phyloP scores from a whole-genome alignment of 2,329 filamentous ascomycete species.

The Aspergillus latus region DNA sequence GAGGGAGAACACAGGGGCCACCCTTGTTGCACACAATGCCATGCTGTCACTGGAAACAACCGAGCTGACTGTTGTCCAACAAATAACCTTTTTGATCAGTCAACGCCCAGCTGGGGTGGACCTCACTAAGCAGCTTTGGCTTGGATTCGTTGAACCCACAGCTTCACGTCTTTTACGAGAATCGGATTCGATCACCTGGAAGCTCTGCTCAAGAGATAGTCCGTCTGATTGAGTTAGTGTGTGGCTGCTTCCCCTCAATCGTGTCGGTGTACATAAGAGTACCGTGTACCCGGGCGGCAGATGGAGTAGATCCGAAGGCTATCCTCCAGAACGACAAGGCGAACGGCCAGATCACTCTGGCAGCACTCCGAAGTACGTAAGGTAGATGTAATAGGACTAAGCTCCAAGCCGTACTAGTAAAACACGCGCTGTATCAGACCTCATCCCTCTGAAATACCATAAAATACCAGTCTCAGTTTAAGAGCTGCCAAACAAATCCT shows the following conservation, averaged over 20 bases:
- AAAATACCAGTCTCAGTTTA: not conserved
- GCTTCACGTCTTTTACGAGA: slow-evolving; percentile 2
- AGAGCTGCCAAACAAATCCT: slow-evolving; percentile 1
- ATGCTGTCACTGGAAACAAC: slow-evolving; percentile 9
- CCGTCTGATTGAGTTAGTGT: slow-evolving; percentile 2
- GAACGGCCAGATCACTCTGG: not conserved
- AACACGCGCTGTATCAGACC: slow-evolving; percentile 12
- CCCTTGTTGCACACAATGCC: slow-evolving; percentile 5
- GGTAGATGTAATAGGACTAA: not conserved
- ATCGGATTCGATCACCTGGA: not conserved
- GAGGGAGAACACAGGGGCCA: not conserved
- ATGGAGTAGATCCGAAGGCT: no score
- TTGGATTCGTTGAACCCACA: no score
- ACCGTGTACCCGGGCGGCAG: not conserved
- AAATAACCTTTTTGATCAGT: slow-evolving; percentile 16
- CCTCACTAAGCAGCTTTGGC: slow-evolving; percentile 24
- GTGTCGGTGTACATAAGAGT: not conserved
- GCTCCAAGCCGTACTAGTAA: not conserved
- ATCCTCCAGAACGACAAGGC: not conserved
- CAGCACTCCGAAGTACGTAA: not conserved
- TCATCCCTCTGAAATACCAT: no score
- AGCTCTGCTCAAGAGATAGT: slow-evolving; percentile 1
- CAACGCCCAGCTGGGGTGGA: slow-evolving; percentile 25
- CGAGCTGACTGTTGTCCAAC: slow-evolving; percentile 19
- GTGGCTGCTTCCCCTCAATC: slow-evolving; percentile 3